A percentile compares a stretch with the other conserved stretches of the same genome.
phyloP scores from a whole-genome alignment of 805 yeast species.

The Nakazawaea anatomiae region DNA sequence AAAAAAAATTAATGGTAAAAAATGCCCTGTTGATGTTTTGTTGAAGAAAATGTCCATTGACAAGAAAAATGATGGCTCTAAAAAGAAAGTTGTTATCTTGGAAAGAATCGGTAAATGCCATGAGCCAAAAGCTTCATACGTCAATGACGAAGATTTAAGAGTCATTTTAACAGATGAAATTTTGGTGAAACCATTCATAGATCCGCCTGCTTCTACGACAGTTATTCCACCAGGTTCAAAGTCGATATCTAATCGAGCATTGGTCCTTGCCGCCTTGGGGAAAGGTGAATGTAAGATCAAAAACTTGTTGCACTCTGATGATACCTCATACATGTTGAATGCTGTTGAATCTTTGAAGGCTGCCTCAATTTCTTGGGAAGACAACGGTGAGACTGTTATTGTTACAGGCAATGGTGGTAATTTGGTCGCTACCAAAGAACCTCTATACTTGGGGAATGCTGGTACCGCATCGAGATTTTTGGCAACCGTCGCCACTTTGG shows the following conservation, averaged over 20 bases:
- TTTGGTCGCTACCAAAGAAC: constrained; percentile 54
- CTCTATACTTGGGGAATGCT: constrained; percentile 89
- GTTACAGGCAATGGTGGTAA: constrained; percentile 83
- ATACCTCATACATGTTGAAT: constrained; percentile 88
- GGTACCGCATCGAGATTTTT: constrained; percentile 97
- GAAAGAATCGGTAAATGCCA: constrained; percentile 84
- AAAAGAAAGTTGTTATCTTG: constrained; percentile 80
- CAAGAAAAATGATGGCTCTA: constrained; percentile 91
- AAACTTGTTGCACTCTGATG: constrained; percentile 91
- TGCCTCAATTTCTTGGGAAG: constrained; percentile 77
- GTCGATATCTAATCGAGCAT: constrained; percentile 92
- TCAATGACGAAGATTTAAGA: constrained; percentile 73
- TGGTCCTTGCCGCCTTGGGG: constrained; percentile 88
- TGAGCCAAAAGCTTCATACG: constrained; percentile 82
- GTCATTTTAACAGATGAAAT: constrained; percentile 81
- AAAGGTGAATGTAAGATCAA: constrained; percentile 76
- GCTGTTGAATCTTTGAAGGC: constrained; percentile 80
- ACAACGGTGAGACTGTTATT: constrained; percentile 84
- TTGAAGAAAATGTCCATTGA: constrained; percentile 89
- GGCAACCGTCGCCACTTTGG: constrained; percentile 88
- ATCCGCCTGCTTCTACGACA: constrained; percentile 31
- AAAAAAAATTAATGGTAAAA: constrained; percentile 61
- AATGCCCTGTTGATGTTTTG: constrained; percentile 70
- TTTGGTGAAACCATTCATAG: constrained; percentile 52
- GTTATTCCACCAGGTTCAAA: constrained; percentile 94